Percentiles rank a stretch among this genome's conserved stretches.
Conservation (phyloP, 1,139 yeast genomes). For the Kodamaea alishanica region DNA sequence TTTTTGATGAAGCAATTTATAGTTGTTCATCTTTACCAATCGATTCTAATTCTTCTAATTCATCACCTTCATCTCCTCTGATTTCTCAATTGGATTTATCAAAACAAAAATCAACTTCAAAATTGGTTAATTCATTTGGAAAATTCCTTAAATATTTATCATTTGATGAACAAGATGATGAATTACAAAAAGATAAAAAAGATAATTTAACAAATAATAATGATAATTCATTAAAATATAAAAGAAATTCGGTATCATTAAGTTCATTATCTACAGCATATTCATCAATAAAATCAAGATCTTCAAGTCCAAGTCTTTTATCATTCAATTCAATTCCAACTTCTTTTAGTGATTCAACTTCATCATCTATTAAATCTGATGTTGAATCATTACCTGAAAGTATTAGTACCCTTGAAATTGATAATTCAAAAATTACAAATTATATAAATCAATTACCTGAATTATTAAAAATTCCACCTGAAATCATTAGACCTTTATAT, state of each 20-base stretch:
- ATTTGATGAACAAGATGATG: conserved; percentile 23
- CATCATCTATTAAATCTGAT: conserved; percentile 30
- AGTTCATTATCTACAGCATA: conserved; percentile 39
- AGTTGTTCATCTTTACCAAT: conserved; percentile 43
- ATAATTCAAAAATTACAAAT: conserved; percentile 3
- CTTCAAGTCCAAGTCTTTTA: conserved; percentile 44
- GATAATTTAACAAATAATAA: conserved; percentile 6
- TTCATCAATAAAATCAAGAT: conserved; percentile 32
- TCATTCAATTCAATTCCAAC: conserved; percentile 43
- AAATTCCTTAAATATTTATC: conserved; percentile 36
- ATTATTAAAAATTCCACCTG: conserved; percentile 43
- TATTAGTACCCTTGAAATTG: conserved; percentile 4
- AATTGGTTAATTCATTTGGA: conserved; percentile 36
- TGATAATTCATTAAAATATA: conserved; percentile 11
- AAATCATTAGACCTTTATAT: conserved; percentile 43
- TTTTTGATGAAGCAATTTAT: conserved; percentile 74
- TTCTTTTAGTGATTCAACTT: conserved; percentile 36
- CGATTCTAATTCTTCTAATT: conserved; percentile 10
- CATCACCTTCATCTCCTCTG: conserved; percentile 6
- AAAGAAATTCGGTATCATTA: conserved; percentile 34
- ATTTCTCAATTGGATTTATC: conserved; percentile 4
- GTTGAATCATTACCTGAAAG: conserved; percentile 18
- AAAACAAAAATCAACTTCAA: conserved; percentile 12
- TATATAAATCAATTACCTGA: conserved; percentile 41
- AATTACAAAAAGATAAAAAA: background rate